Conservation (phyloP, 352 stramenopile genomes). For the Globisporangium paddicum region DNA sequence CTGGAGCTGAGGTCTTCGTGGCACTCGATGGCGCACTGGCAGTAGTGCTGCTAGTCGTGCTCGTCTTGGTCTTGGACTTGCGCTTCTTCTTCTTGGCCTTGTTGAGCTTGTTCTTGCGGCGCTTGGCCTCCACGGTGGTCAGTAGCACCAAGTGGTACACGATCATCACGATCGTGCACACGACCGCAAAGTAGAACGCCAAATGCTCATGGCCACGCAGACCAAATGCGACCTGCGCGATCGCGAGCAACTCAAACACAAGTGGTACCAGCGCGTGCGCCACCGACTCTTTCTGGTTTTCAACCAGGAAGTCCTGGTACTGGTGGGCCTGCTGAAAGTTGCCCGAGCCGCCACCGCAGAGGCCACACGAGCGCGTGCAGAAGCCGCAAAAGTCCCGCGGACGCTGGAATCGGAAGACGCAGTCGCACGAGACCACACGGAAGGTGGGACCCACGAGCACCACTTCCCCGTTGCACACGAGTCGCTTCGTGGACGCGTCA, state of each 20-base stretch:
- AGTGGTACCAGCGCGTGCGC: constrained; percentile 57
- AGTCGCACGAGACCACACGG: constrained; percentile 82
- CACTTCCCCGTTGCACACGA: constrained; percentile 37
- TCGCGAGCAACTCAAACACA: constrained; percentile 38
- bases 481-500: constrained; percentile 37
- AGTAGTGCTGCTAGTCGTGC: constrained; percentile 4
- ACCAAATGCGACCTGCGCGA: constrained; percentile 36
- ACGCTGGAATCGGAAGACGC: constrained; percentile 64
- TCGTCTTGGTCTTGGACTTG: constrained; percentile 26
- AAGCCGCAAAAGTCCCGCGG: constrained; percentile 70
- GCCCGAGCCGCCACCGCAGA: constrained; percentile 72
- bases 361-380: constrained; percentile 61
- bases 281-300: constrained; percentile 48
- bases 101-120: constrained; percentile 47
- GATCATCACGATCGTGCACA: constrained; percentile 36
- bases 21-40: not conserved
- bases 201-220: constrained; percentile 40
- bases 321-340: constrained; percentile 71
- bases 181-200: constrained; percentile 44
- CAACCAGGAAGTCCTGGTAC: constrained; percentile 69
- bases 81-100: constrained; percentile 63
- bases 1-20: not conserved
- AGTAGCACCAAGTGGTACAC: constrained; percentile 49
- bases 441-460: constrained; percentile 73
- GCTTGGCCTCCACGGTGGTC: constrained; percentile 46